Evolutionary conservation across 257 asterid species (phyloP).

Genomic region (Cordia subcordata): DNA sequence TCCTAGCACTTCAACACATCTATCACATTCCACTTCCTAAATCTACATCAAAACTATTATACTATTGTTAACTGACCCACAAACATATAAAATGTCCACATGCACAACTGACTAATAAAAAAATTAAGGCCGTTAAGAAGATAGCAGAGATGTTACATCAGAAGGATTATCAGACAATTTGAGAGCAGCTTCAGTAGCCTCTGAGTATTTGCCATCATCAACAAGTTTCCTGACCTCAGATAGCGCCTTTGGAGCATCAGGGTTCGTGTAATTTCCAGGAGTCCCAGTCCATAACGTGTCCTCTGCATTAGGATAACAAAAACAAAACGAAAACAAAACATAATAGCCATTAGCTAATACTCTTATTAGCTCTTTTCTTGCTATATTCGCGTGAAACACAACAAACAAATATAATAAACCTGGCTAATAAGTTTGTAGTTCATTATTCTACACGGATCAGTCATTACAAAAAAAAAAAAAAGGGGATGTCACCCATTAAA

Average conservation of each 20-base stretch:
- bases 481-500: too few relatives aligned
- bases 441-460: too few relatives aligned
- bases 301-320: constrained; percentile 40
- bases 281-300: constrained; percentile 83
- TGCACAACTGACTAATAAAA: neutral
- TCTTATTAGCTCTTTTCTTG: too few relatives aligned
- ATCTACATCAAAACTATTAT: too few relatives aligned
- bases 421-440: too few relatives aligned
- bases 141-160: constrained; percentile 27
- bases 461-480: too few relatives aligned
- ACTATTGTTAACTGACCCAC: too few relatives aligned
- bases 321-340: neutral
- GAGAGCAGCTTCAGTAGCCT: constrained; percentile 55
- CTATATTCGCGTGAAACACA: too few relatives aligned
- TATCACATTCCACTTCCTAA: too few relatives aligned
- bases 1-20: too few relatives aligned
- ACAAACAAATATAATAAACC: too few relatives aligned
- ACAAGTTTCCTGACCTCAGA: constrained; percentile 65
- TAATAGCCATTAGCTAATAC: too few relatives aligned
- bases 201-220: constrained; percentile 39
- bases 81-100: neutral
- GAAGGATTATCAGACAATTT: constrained; percentile 45
- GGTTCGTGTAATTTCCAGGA: constrained; percentile 56
- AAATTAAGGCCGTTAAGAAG: neutral
- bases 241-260: constrained; percentile 36